phyloP scores from a whole-genome alignment of 2,329 filamentous ascomycete species.

The Aschersonia sp. region DNA sequence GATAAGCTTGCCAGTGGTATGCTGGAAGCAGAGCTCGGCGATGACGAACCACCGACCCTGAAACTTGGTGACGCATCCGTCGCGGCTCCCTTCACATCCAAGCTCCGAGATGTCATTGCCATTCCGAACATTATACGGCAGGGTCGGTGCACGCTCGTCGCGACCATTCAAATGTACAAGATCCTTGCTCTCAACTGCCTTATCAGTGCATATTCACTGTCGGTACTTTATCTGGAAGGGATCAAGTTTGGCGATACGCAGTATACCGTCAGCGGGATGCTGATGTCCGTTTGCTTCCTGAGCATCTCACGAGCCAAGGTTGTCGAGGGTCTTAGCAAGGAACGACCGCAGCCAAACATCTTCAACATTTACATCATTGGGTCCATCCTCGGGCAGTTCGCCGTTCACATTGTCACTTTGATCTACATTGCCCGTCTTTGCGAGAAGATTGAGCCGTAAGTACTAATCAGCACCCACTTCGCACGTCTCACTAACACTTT shows the following conservation, averaged over 20 bases:
- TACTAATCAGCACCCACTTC: conserved; percentile 10
- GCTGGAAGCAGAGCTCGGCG: conserved; percentile 80
- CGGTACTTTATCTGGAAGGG: conserved; percentile 89
- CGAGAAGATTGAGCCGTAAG: conserved; percentile 71
- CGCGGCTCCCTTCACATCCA: conserved; percentile 93
- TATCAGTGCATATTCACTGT: conserved; percentile 93
- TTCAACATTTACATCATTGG: conserved; percentile 99
- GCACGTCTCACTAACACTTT: background rate
- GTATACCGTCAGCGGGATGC: conserved; percentile 96
- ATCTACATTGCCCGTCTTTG: conserved; percentile 90
- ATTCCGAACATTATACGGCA: conserved; percentile 98
- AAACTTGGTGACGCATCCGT: conserved; percentile 97
- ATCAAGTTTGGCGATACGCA: conserved; percentile 99
- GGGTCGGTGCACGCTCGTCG: conserved; percentile 91
- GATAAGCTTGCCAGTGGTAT: conserved; percentile 76
- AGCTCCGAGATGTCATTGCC: conserved; percentile 89
- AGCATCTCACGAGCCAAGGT: conserved; percentile 96
- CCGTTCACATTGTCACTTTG: conserved; percentile 82
- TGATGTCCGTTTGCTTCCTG: conserved; percentile 98
- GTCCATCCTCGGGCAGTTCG: conserved; percentile 92
- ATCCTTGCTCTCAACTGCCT: conserved; percentile 95
- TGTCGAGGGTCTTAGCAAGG: conserved; percentile 89
- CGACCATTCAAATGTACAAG: conserved; percentile 99
- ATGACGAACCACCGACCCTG: conserved; percentile 83
- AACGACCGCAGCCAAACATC: conserved; percentile 94